Conservation (phyloP, 371 early-diverging fungal genomes). For the Mucor plumbeus region DNA sequence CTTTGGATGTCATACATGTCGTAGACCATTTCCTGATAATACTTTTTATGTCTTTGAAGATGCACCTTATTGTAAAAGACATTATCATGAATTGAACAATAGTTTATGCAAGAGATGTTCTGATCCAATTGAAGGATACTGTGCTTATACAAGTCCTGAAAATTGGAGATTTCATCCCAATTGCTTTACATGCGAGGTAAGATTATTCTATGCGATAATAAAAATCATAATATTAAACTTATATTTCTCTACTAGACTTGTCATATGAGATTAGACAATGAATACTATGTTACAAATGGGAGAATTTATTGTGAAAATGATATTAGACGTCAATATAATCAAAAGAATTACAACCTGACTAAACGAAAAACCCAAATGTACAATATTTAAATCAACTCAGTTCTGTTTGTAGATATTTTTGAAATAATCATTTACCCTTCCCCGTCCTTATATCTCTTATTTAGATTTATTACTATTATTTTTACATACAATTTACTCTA, state of each 20-base stretch:
- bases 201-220: not conserved
- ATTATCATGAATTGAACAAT: slow-evolving; percentile 83
- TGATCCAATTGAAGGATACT: slow-evolving; percentile 85
- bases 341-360: slow-evolving; percentile 67
- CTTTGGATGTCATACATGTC: slow-evolving; percentile 69
- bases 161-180: slow-evolving; percentile 57
- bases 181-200: slow-evolving; percentile 52
- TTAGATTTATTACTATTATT: not conserved
- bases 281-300: slow-evolving; percentile 81
- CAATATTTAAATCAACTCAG: slow-evolving; percentile 8
- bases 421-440: not conserved
- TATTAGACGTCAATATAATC: slow-evolving; percentile 69
- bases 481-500: not conserved
- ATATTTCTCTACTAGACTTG: slow-evolving; percentile 33
- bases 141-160: slow-evolving; percentile 77
- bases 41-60: slow-evolving; percentile 86
- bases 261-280: slow-evolving; percentile 38
- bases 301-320: slow-evolving; percentile 82
- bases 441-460: not conserved
- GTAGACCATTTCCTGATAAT: slow-evolving; percentile 82
- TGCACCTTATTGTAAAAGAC: slow-evolving; percentile 82
- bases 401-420: not conserved
- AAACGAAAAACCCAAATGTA: slow-evolving; percentile 67
- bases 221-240: slow-evolving; percentile 42
- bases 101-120: slow-evolving; percentile 80